Evolutionary conservation across 768 basidiomycete species (phyloP), one percentile per base, ranked within the genome.

Genomic region (Pulveroboletus sp.): DNA sequence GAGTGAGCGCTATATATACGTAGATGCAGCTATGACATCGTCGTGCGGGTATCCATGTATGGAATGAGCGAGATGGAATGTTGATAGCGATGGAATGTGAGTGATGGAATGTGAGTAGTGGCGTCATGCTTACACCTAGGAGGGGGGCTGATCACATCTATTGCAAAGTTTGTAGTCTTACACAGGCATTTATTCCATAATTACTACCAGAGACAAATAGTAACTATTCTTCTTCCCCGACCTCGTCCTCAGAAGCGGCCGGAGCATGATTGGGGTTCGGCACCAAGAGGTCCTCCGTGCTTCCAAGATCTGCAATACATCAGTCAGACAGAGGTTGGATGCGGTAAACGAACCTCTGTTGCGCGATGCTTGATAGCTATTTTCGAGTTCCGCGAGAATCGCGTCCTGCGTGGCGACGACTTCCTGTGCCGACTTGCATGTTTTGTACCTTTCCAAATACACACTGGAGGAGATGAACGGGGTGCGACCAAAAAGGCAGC

Each of bases 371-470:
- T 73, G 68, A 64, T 84, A 90, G 45, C 70, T 77, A 17, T 68
- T 68, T 64, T 89, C 81, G 16, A 88, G 75, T 55, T 93, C 84
- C 4, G 76, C 69, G 43, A 93, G 81, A 43, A 91, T 83, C 24
- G 66, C 68, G 22, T 86, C 79, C 63, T 93, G 89, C 69, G 76
- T 77, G 7, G 63, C 69, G 2, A 61, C 62, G 19, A 93, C 72
- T 29, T 86, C 83, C 10, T 71, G 77, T 0, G 85, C 73, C 1
- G 78, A 79, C 2, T 63, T 68, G 61, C 94, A 97, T 30, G 75
- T 83, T 53, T 78, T 75, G 63, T 99, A 99, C 40, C 76, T 77
- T 48, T 87, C 80, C 45, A 99, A 71, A 51, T 86, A 82, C 60
- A 40, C 30, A 16, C 53, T 60, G 12, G 6, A 26, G 42, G 14